Conservation (phyloP, 371 early-diverging fungal genomes). For the Paraphysoderma sedebokerense region DNA sequence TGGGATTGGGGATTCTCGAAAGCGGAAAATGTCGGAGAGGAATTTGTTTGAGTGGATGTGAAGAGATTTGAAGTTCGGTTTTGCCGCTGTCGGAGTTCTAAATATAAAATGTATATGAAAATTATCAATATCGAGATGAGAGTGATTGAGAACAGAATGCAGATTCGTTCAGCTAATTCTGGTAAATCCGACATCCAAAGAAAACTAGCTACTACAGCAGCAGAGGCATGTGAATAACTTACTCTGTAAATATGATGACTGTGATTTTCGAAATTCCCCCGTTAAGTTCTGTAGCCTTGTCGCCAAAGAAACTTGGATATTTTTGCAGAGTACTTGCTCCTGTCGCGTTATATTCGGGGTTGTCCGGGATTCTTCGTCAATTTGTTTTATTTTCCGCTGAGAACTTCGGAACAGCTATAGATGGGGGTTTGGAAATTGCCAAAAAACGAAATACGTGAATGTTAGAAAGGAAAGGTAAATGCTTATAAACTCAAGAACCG, state of each 20-base stretch:
- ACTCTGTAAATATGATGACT: slow-evolving; percentile 76
- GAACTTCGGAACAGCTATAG: slow-evolving; percentile 62
- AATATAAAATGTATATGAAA: not conserved
- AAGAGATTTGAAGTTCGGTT: slow-evolving; percentile 9
- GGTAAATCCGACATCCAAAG: not conserved
- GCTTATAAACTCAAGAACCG: not conserved
- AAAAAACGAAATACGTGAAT: slow-evolving; percentile 1
- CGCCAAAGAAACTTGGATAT: slow-evolving; percentile 78
- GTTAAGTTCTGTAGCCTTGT: slow-evolving; percentile 77
- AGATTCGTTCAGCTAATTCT: slow-evolving; percentile 40
- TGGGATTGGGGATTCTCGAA: not conserved
- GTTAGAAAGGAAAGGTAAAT: not conserved
- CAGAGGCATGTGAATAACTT: not conserved
- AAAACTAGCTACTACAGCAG: not conserved
- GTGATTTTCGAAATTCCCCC: slow-evolving; percentile 55
- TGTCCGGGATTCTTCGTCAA: slow-evolving; percentile 25
- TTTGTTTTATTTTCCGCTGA: slow-evolving; percentile 59
- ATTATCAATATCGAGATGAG: not conserved
- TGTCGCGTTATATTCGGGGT: slow-evolving; percentile 41
- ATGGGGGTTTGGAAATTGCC: not conserved
- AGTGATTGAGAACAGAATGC: not conserved
- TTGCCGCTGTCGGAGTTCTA: not conserved
- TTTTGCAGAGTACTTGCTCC: slow-evolving; percentile 50
- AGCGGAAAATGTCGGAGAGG: not conserved
- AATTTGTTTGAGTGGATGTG: not conserved